A percentile compares a stretch with the other conserved stretches of the same genome.
These are phyloP conservation scores for Boletus fagicola DNA, from an alignment of 768 basidiomycete genomes.

Conservation along the genomic window DNA sequence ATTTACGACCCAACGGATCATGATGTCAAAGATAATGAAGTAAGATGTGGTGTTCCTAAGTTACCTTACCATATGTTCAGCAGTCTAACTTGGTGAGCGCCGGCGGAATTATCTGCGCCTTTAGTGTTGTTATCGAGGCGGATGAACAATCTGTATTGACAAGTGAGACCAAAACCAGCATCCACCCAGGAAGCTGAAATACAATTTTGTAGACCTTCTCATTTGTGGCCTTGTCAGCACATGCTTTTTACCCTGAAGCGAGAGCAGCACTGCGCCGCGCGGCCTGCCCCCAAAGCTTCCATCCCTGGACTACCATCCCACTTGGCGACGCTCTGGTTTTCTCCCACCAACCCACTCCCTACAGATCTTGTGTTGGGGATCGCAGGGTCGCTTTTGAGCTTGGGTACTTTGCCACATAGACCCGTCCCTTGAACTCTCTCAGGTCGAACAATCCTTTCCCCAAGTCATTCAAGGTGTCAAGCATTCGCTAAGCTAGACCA, in stretches of 20 bases:
- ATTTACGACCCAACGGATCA: neutral
- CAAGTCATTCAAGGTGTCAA: neutral
- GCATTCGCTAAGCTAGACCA: neutral
- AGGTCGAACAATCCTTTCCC: neutral
- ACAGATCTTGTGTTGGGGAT: neutral
- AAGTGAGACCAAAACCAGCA: neutral
- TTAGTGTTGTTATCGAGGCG: neutral
- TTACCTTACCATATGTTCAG: neutral
- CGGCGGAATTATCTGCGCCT: neutral
- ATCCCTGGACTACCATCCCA: neutral
- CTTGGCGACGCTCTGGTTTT: neutral
- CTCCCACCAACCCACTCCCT: neutral
- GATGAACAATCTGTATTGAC: neutral
- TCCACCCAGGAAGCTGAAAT: neutral
- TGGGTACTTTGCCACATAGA: neutral
- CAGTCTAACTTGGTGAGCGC: neutral
- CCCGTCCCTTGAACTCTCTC: constrained; percentile 1
- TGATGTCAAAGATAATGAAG: neutral
- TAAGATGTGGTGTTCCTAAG: neutral
- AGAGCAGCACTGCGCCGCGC: neutral
- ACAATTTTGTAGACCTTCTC: neutral
- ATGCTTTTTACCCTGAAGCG: neutral
- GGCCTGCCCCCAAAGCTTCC: neutral
- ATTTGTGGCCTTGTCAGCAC: neutral
- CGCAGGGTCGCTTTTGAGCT: neutral